A percentile compares a stretch with the other conserved stretches of the same genome.
These are phyloP conservation scores for Aspergillus ochraceus DNA, from an alignment of 2,329 filamentous ascomycete genomes.

Conservation along the genomic window DNA sequence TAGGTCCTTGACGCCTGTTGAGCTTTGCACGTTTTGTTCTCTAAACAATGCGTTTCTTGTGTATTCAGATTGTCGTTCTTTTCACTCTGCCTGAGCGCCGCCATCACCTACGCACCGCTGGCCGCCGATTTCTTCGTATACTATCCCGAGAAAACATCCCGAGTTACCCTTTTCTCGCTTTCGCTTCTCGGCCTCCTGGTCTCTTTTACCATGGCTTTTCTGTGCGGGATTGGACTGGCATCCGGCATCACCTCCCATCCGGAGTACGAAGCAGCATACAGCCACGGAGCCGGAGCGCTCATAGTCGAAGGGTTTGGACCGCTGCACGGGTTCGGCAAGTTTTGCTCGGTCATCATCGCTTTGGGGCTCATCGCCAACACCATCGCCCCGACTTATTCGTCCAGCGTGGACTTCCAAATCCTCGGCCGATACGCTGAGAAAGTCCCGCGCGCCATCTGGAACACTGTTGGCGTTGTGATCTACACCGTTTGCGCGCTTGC, in stretches of 20 bases:
- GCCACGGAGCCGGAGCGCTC: constrained; percentile 61
- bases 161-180: constrained; percentile 56
- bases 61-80: constrained; percentile 62
- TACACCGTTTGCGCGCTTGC: constrained; percentile 65
- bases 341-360: constrained; percentile 65
- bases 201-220: constrained; percentile 62
- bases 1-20: constrained; percentile 9
- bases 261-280: constrained; percentile 59
- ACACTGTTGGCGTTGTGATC: constrained; percentile 61
- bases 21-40: too few relatives aligned
- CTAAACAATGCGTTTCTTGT: background rate
- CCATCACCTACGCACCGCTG: constrained; percentile 63
- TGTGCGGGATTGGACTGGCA: constrained; percentile 63
- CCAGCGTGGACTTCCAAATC: constrained; percentile 68
- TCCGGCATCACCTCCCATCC: constrained; percentile 55
- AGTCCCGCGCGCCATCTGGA: constrained; percentile 66
- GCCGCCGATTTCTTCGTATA: constrained; percentile 71
- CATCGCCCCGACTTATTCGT: constrained; percentile 64
- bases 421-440: constrained; percentile 58
- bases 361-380: constrained; percentile 67
- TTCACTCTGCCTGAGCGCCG: constrained; percentile 64
- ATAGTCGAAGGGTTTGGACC: constrained; percentile 63
- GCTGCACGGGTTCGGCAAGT: constrained; percentile 63
- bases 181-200: constrained; percentile 57
- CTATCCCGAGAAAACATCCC: constrained; percentile 56